phyloP scores from a whole-genome alignment of 2,329 filamentous ascomycete genomes.

The Talaromyces sp. region DNA sequence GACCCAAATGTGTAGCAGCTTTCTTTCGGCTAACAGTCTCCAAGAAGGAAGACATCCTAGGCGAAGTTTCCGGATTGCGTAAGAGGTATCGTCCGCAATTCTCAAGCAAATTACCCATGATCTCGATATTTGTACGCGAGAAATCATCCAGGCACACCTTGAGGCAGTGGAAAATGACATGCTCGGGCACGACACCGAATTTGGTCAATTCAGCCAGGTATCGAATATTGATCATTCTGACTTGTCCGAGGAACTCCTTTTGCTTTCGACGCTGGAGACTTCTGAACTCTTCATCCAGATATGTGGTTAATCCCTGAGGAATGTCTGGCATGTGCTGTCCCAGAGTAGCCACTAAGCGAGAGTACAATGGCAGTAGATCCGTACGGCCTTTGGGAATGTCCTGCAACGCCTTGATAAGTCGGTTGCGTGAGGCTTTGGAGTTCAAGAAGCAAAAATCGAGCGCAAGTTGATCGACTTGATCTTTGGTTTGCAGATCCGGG shows the following conservation, averaged over 20 bases:
- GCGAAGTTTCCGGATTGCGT: slow-evolving; percentile 86
- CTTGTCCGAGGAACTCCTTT: slow-evolving; percentile 93
- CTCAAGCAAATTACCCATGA: slow-evolving; percentile 91
- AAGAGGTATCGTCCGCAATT: slow-evolving; percentile 94
- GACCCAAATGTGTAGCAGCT: slow-evolving; percentile 86
- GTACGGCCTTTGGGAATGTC: slow-evolving; percentile 92
- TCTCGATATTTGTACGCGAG: slow-evolving; percentile 98
- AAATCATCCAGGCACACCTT: slow-evolving; percentile 98
- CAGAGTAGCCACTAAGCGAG: slow-evolving; percentile 87
- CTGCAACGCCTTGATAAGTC: slow-evolving; percentile 85
- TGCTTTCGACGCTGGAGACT: slow-evolving; percentile 95
- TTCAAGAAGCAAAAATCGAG: slow-evolving; percentile 98
- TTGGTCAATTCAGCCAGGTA: slow-evolving; percentile 97
- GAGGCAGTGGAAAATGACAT: slow-evolving; percentile 97
- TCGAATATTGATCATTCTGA: slow-evolving; percentile 90
- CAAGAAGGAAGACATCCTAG: slow-evolving; percentile 87
- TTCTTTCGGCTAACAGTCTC: slow-evolving; percentile 97
- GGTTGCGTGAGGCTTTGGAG: slow-evolving; percentile 94
- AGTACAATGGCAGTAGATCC: slow-evolving; percentile 85
- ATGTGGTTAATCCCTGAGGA: slow-evolving; percentile 83
- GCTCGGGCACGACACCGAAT: slow-evolving; percentile 95
- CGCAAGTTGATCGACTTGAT: slow-evolving; percentile 84
- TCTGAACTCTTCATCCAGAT: slow-evolving; percentile 93
- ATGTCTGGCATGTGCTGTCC: slow-evolving; percentile 92
- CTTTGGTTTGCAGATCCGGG: slow-evolving; percentile 89